Evolutionary conservation across 371 early-diverging fungal genomes (phyloP).

Genomic region (Mortierella sp.): DNA sequence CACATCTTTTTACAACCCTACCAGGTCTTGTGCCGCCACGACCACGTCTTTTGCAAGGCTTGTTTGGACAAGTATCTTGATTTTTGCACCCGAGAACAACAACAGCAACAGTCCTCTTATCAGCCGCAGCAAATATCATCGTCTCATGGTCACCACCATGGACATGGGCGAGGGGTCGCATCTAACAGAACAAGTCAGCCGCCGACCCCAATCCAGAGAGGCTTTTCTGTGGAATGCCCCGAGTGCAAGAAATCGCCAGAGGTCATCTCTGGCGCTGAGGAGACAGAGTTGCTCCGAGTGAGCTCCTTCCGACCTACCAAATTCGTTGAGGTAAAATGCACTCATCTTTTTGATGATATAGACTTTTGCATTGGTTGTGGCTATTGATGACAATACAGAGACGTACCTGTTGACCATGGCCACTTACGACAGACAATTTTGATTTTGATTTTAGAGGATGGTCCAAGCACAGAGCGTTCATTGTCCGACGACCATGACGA

Average conservation of each 20-base stretch:
- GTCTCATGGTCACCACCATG: background rate
- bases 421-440: background rate
- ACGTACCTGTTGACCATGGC: background rate
- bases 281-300: constrained; percentile 13
- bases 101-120: background rate
- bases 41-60: constrained; percentile 52
- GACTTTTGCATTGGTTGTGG: background rate
- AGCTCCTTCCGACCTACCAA: constrained; percentile 35
- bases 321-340: constrained; percentile 32
- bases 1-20: constrained; percentile 34
- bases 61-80: constrained; percentile 37
- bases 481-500: constrained; percentile 40
- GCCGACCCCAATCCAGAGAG: background rate
- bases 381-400: background rate
- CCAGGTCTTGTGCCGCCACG: constrained; percentile 42
- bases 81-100: background rate
- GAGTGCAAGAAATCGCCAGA: constrained; percentile 15
- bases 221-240: constrained; percentile 32
- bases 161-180: background rate
- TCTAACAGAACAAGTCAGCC: background rate
- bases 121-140: background rate
- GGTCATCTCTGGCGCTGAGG: background rate
- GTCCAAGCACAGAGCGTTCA: constrained; percentile 32
- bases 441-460: constrained; percentile 23
- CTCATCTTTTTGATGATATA: background rate